phyloP scores from a whole-genome alignment of 257 asterid species.

The Pogostemon cablin region DNA sequence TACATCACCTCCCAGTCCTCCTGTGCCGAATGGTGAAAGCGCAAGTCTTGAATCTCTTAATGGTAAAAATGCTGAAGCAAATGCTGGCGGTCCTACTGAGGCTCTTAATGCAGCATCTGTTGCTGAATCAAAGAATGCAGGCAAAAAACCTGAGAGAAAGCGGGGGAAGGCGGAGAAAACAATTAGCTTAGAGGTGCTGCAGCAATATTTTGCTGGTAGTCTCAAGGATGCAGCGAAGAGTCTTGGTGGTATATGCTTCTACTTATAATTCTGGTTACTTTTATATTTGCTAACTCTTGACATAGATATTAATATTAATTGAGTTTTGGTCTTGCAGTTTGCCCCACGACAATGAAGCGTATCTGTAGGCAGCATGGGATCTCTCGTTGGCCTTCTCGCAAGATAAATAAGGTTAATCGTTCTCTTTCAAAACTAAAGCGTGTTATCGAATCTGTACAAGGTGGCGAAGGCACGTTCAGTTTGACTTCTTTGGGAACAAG shows the following conservation, averaged over 20 bases:
- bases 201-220: constrained; percentile 88
- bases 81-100: constrained; percentile 40
- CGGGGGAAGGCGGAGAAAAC: constrained; percentile 93
- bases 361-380: constrained; percentile 95
- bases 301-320: constrained; percentile 3
- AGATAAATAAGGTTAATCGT: constrained; percentile 92
- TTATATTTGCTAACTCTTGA: neutral
- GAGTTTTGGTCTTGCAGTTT: constrained; percentile 51
- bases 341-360: constrained; percentile 95
- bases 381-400: constrained; percentile 96
- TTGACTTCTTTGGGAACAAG: constrained; percentile 64
- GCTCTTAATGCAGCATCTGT: constrained; percentile 44
- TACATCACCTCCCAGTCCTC: constrained; percentile 48
- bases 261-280: constrained; percentile 10
- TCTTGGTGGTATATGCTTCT: constrained; percentile 78
- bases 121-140: constrained; percentile 45
- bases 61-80: constrained; percentile 42
- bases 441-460: constrained; percentile 89
- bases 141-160: constrained; percentile 76
- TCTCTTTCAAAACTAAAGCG: constrained; percentile 79
- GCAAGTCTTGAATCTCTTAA: constrained; percentile 43
- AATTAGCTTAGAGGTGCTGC: constrained; percentile 86
- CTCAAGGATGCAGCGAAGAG: constrained; percentile 94
- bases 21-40: constrained; percentile 41
- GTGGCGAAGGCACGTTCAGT: constrained; percentile 77